Evolutionary conservation across 2,329 filamentous ascomycete species (phyloP).

Genomic region (Neonectria punicea): DNA sequence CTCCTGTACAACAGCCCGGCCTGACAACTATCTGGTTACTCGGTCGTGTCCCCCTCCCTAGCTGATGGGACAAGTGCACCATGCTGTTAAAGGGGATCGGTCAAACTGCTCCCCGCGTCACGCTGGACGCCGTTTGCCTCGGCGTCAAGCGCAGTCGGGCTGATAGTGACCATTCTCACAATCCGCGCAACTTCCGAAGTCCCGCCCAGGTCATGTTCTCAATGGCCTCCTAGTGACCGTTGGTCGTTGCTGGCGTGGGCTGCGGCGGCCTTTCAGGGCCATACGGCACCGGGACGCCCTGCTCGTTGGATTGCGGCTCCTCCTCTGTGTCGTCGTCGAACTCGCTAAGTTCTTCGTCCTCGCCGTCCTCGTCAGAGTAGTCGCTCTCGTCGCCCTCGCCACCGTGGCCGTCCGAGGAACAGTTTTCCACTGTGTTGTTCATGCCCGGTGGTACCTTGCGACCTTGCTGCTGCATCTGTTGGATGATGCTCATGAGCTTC

Average conservation of each 20-base stretch:
- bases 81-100: constrained; percentile 22
- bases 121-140: constrained; percentile 8
- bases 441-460: constrained; percentile 77
- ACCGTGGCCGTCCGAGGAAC: constrained; percentile 64
- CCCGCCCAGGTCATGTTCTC: constrained; percentile 28
- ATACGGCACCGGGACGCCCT: constrained; percentile 54
- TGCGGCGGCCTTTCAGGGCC: constrained; percentile 61
- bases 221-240: constrained; percentile 55
- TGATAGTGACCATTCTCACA: constrained; percentile 1
- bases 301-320: constrained; percentile 53
- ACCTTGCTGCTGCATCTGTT: constrained; percentile 95
- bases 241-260: constrained; percentile 50
- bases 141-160: background rate
- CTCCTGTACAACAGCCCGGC: constrained; percentile 27
- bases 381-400: constrained; percentile 69
- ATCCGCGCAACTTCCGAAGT: constrained; percentile 15
- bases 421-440: constrained; percentile 68
- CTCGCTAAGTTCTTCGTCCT: constrained; percentile 71
- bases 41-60: constrained; percentile 12
- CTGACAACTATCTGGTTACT: constrained; percentile 28
- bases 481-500: constrained; percentile 93
- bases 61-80: constrained; percentile 17
- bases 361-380: constrained; percentile 71
- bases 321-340: constrained; percentile 71
- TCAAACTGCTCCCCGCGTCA: constrained; percentile 15